Percentiles rank a stretch among this genome's conserved stretches.
phyloP scores from a whole-genome alignment of 2,329 filamentous ascomycete genomes.

The Talaromyces sp. region DNA sequence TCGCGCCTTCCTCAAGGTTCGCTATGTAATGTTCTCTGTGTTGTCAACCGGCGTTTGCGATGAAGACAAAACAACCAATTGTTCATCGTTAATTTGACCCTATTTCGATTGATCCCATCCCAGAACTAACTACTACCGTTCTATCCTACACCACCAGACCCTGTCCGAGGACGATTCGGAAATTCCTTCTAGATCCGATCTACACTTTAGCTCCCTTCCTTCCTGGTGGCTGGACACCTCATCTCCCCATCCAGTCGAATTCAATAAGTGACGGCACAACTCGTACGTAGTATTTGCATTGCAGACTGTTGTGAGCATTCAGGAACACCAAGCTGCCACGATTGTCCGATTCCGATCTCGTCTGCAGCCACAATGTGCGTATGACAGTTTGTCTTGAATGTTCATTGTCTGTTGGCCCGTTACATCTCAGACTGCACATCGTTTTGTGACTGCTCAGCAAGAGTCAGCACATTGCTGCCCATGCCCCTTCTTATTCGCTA shows the following conservation, averaged over 20 bases:
- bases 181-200: not conserved
- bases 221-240: not conserved
- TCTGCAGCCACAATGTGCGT: constrained; percentile 4
- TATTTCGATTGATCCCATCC: not conserved
- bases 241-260: not conserved
- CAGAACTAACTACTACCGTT: not conserved
- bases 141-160: not conserved
- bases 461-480: not conserved
- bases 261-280: not conserved
- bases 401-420: not conserved
- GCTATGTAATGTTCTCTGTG: not conserved
- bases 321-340: not conserved
- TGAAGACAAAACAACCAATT: not conserved
- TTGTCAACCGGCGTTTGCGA: not conserved
- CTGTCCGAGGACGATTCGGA: not conserved
- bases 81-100: not conserved
- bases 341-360: not conserved
- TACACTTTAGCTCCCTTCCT: not conserved
- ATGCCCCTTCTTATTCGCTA: constrained; percentile 1
- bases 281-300: not conserved
- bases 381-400: not conserved
- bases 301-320: not conserved
- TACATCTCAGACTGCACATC: not conserved
- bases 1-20: not conserved
- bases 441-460: constrained; percentile 10